phyloP scores from a whole-genome alignment of 139 green algal species.

The Closterium sp. region DNA sequence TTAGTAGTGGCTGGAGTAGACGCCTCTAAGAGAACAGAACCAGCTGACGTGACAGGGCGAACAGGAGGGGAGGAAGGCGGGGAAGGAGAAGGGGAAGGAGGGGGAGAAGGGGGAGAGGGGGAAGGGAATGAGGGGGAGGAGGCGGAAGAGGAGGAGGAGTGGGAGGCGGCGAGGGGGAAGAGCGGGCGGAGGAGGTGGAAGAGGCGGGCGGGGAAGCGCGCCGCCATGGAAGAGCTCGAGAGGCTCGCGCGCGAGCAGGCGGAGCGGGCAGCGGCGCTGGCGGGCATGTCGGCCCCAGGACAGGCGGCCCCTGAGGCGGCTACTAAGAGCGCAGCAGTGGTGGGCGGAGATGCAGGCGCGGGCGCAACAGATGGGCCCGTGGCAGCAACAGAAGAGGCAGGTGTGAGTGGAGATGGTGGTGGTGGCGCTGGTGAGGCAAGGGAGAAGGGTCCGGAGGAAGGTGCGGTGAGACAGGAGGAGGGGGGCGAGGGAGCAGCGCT shows the following conservation, averaged over 20 bases:
- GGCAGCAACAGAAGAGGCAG: background rate
- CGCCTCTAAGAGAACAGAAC: background rate
- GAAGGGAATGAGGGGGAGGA: background rate
- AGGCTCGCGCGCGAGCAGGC: background rate
- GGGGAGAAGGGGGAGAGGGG: slow-evolving; percentile 20
- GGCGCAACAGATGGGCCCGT: background rate
- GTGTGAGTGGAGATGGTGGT: background rate
- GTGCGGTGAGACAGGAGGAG: slow-evolving; percentile 6
- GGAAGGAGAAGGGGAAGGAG: slow-evolving; percentile 8
- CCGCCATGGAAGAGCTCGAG: background rate
- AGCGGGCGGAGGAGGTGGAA: background rate
- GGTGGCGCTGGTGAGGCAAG: background rate
- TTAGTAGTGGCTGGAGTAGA: slow-evolving; percentile 8
- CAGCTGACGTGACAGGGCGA: background rate
- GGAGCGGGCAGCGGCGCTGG: background rate
- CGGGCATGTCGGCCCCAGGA: too few species aligned
- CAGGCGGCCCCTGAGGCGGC: too few species aligned
- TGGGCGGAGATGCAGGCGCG: background rate
- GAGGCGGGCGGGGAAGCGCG: background rate
- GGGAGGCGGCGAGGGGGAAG: slow-evolving; percentile 3
- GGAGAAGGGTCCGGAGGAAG: background rate
- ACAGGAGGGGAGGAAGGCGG: slow-evolving; percentile 4
- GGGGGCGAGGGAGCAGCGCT: background rate
- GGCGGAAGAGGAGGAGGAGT: background rate
- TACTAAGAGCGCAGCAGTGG: too few species aligned